These are phyloP conservation scores for Lepidium aucheri DNA, from an alignment of 345 rosid genomes.

Conservation along the genomic window DNA sequence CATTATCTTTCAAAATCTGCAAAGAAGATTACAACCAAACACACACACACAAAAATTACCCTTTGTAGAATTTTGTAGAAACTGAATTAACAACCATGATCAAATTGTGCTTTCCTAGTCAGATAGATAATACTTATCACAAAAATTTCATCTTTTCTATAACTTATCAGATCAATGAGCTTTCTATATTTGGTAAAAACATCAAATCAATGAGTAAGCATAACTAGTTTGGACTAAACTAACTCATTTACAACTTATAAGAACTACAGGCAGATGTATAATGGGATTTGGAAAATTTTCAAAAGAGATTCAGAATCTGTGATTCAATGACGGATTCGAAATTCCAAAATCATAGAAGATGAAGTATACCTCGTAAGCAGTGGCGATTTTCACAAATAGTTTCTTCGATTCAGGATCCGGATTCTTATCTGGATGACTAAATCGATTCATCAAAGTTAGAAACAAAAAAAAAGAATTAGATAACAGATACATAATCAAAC, in stretches of 20 bases:
- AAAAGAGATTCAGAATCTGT: neutral
- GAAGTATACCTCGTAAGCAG: constrained; percentile 81
- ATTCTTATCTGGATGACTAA: constrained; percentile 91
- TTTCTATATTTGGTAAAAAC: no score
- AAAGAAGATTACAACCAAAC: neutral
- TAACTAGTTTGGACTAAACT: neutral
- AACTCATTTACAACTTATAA: neutral
- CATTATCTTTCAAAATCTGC: constrained; percentile 94
- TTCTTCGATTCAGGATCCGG: constrained; percentile 95
- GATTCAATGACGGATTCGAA: neutral
- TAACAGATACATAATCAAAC: neutral
- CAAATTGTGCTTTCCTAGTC: neutral
- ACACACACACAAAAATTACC: neutral
- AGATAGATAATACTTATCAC: neutral
- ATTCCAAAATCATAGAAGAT: neutral
- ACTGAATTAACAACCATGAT: neutral
- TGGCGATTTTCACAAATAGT: constrained; percentile 83
- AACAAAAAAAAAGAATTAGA: neutral
- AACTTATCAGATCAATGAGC: neutral
- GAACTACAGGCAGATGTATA: neutral
- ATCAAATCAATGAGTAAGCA: neutral
- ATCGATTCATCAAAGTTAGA: neutral
- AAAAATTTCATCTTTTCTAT: neutral
- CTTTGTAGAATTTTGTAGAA: neutral
- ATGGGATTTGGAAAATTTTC: neutral